These are phyloP conservation scores for Ogataea pignaliae DNA, from an alignment of 805 yeast species.

Conservation along the genomic window DNA sequence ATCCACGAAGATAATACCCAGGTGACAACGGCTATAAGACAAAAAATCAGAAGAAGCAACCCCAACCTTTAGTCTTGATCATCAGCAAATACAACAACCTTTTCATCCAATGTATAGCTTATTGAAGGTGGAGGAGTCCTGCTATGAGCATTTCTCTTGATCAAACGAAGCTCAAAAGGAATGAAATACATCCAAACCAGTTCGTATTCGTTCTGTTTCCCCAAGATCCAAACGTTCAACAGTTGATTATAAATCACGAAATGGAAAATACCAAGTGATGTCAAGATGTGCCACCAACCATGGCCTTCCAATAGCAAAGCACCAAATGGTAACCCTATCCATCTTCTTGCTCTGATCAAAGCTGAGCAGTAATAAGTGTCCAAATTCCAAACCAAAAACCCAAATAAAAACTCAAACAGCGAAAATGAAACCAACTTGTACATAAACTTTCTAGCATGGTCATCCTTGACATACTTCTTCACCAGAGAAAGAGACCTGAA, in stretches of 20 bases:
- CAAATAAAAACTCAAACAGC: conserved; percentile 56
- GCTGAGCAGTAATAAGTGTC: conserved; percentile 73
- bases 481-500: conserved; percentile 51
- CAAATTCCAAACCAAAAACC: conserved; percentile 79
- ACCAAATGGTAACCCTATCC: conserved; percentile 77
- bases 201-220: conserved; percentile 46
- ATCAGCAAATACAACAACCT: no score
- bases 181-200: conserved; percentile 53
- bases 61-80: no score
- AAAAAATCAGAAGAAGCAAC: no score
- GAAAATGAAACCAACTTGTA: conserved; percentile 56
- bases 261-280: conserved; percentile 78
- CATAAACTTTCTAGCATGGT: conserved; percentile 42
- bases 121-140: neutral
- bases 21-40: no score
- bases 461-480: conserved; percentile 46
- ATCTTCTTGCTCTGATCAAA: conserved; percentile 56
- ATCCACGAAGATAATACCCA: no score
- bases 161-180: conserved; percentile 44
- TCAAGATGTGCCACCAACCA: conserved; percentile 92
- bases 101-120: no score
- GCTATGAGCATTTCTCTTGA: neutral
- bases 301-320: conserved; percentile 73
- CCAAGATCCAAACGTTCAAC: conserved; percentile 58
- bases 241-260: conserved; percentile 74